Evolutionary conservation across 2,329 filamentous ascomycete species (phyloP), one percentile per base, ranked within the genome.

Genomic region (Colletotrichum nymphaeae): DNA sequence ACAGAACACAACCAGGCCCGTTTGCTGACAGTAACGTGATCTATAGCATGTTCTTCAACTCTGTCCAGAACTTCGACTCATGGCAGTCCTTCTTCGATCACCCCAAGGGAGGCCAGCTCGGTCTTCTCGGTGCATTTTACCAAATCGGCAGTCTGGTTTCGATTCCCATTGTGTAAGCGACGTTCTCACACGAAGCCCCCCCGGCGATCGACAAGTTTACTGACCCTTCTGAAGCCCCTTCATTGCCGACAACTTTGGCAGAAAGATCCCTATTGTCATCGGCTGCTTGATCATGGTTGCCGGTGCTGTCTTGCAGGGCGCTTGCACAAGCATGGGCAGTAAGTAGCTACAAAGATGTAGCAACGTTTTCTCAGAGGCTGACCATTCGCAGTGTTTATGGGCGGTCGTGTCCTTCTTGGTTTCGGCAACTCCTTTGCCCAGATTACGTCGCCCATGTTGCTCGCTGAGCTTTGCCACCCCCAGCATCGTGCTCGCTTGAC

Each of bases 111-210:
- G 78, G 81, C 72, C 76, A 80, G 79, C 80, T 86, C 8, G 90
- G 90, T 64, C 84, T 92, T 37, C 83, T 92, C 3, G 87, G 86
- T 11, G 88, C 89, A 8, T 86, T 89, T 74, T 92, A 91, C 80
- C 89, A 89, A 76, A 86, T 92, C 53, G 90, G 90, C 58, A 88
- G 88, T 69, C 85, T 92, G 73, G 81, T 84, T 56, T 88, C 88
- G 28, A 88, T 92, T 53, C 89, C 88, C 2, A 81, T 91, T 37
- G 88, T 91, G 83, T 84, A 79, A 80, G 83, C 76, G 3, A n/a
- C 5, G 8, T 12, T 56, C n/a, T 62, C 42, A 0, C 42, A 26
- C 1, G 8, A 28, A 22, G 35, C 4, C 64, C 24, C 28, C 28
- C 9, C 3, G 14, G 37, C 6, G 7, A 28, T 30, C 3, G 8